A percentile compares a stretch with the other conserved stretches of the same genome.
Conservation (phyloP, 306 rosid species). For the Trifolium subterraneum region DNA sequence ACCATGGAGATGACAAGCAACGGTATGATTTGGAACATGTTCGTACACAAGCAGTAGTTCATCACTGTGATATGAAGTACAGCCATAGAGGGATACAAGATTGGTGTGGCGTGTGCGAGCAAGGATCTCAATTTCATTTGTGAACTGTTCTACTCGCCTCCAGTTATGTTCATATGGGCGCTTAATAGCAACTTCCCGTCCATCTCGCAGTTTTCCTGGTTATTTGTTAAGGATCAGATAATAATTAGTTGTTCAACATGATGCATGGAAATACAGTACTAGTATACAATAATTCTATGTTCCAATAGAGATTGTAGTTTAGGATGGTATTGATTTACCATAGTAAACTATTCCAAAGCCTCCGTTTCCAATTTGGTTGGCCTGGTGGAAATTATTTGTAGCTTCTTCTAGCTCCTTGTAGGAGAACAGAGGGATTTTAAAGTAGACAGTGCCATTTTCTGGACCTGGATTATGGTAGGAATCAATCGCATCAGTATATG, state of each 20-base stretch:
- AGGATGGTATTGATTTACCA: slow-evolving; percentile 33
- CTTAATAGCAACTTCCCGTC: slow-evolving; percentile 60
- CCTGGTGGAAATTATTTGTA: slow-evolving; percentile 59
- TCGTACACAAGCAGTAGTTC: slow-evolving; percentile 68
- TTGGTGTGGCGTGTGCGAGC: slow-evolving; percentile 62
- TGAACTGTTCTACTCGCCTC: slow-evolving; percentile 51
- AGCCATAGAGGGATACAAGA: slow-evolving; percentile 77
- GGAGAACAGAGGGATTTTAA: slow-evolving; percentile 47
- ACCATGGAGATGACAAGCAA: slow-evolving; percentile 76
- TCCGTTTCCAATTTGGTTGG: slow-evolving; percentile 64
- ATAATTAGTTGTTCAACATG: neutral
- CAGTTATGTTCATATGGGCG: slow-evolving; percentile 64
- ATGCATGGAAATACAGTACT: neutral
- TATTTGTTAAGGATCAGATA: neutral
- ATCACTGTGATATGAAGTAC: slow-evolving; percentile 64
- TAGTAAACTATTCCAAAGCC: slow-evolving; percentile 58
- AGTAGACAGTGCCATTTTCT: slow-evolving; percentile 37
- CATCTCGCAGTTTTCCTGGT: slow-evolving; percentile 77
- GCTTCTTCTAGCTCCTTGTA: slow-evolving; percentile 60
- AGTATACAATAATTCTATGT: neutral
- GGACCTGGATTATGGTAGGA: slow-evolving; percentile 10
- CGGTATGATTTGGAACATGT: slow-evolving; percentile 62
- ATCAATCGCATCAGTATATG: slow-evolving; percentile 4
- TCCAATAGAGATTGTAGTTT: neutral
- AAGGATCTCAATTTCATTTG: slow-evolving; percentile 59